A percentile compares a stretch with the other conserved stretches of the same genome.
These are phyloP conservation scores for Salmacisia buchloeana DNA, from an alignment of 1,284 basidiomycete genomes.

Conservation along the genomic window DNA sequence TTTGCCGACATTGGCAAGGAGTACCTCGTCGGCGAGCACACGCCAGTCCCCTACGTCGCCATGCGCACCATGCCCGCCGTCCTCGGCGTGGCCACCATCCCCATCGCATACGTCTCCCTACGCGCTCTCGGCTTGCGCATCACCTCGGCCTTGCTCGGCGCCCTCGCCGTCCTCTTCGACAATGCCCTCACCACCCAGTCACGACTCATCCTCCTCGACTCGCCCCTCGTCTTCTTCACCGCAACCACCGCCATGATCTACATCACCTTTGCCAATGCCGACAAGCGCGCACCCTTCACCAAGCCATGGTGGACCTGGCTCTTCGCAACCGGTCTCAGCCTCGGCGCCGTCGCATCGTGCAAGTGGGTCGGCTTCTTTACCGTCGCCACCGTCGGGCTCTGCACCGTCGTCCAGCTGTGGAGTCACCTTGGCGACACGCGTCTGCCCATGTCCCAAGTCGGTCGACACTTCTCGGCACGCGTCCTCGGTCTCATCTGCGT, in stretches of 20 bases:
- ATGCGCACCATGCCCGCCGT: slow-evolving; percentile 88
- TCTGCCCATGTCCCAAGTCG: slow-evolving; percentile 68
- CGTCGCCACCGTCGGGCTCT: slow-evolving; percentile 85
- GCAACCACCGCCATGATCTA: slow-evolving; percentile 81
- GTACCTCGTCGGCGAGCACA: slow-evolving; percentile 40
- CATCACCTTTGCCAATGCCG: slow-evolving; percentile 84
- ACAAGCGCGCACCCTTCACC: slow-evolving; percentile 69
- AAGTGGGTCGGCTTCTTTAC: slow-evolving; percentile 99
- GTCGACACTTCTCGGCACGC: slow-evolving; percentile 79
- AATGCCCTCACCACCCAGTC: slow-evolving; percentile 94
- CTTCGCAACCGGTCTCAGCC: slow-evolving; percentile 73
- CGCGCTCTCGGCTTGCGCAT: slow-evolving; percentile 75
- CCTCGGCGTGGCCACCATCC: slow-evolving; percentile 79
- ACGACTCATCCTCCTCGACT: slow-evolving; percentile 92
- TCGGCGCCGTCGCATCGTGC: slow-evolving; percentile 86
- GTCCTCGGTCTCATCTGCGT: slow-evolving; percentile 81
- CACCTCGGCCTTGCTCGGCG: slow-evolving; percentile 80
- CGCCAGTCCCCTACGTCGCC: slow-evolving; percentile 81
- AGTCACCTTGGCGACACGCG: slow-evolving; percentile 77
- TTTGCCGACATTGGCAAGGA: slow-evolving; percentile 82
- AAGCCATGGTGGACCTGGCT: slow-evolving; percentile 89
- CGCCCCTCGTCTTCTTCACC: slow-evolving; percentile 95
- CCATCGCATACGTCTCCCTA: slow-evolving; percentile 86
- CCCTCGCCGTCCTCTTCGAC: slow-evolving; percentile 92
- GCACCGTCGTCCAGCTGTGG: slow-evolving; percentile 85